Percentiles rank a stretch among this genome's conserved stretches.
phyloP scores from a whole-genome alignment of 192 early-diverging fungal species.

The Rhizophagus clarus region DNA sequence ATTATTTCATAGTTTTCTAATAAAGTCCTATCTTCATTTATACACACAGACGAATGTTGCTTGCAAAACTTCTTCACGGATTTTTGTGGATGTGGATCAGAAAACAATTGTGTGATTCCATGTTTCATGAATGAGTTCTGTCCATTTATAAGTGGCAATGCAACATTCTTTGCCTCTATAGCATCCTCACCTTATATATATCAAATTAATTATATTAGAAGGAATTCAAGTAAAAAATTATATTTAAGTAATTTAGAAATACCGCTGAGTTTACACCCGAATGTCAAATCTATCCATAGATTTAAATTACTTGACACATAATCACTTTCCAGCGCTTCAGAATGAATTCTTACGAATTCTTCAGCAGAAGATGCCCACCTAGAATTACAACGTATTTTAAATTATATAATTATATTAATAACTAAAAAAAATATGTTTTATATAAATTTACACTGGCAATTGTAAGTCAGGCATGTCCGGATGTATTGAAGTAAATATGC shows the following conservation, averaged over 20 bases:
- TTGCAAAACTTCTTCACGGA: background rate
- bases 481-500: slow-evolving; percentile 65
- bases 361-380: slow-evolving; percentile 76
- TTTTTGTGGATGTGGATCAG: slow-evolving; percentile 75
- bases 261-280: slow-evolving; percentile 77
- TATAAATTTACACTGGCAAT: slow-evolving; percentile 45
- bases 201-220: background rate
- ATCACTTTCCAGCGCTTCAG: slow-evolving; percentile 72
- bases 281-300: slow-evolving; percentile 88
- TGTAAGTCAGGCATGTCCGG: slow-evolving; percentile 68
- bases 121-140: slow-evolving; percentile 83
- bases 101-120: slow-evolving; percentile 81
- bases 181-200: slow-evolving; percentile 61
- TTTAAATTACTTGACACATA: slow-evolving; percentile 79
- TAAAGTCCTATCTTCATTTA: background rate
- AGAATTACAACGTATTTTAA: slow-evolving; percentile 9
- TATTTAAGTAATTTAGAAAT: background rate
- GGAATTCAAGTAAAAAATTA: background rate
- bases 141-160: slow-evolving; percentile 64
- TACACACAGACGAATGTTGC: background rate
- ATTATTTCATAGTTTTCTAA: slow-evolving; percentile 40
- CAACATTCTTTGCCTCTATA: slow-evolving; percentile 79
- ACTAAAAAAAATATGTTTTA: no score
- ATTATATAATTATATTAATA: slow-evolving; percentile 9
- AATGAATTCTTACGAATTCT: slow-evolving; percentile 84